Conservation (phyloP, 2,329 filamentous ascomycete species). For the Lecanosticta acicola region DNA sequence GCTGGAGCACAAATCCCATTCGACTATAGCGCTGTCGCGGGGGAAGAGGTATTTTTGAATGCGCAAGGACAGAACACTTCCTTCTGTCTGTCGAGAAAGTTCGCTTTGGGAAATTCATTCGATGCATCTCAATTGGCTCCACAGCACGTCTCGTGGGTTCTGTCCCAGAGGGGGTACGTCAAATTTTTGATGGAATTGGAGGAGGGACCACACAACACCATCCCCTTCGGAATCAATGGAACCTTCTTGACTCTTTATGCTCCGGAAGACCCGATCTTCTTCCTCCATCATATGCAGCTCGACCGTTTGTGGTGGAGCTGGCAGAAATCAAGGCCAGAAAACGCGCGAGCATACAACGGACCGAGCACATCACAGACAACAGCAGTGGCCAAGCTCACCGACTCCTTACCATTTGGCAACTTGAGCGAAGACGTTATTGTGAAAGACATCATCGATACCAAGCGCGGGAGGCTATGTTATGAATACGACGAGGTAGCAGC, state of each 20-base stretch:
- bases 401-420: constrained; percentile 16
- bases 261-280: background rate
- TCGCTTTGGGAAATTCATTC: background rate
- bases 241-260: background rate
- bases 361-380: too few relatives aligned
- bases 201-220: background rate
- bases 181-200: background rate
- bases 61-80: background rate
- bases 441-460: constrained; percentile 19
- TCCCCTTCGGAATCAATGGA: background rate
- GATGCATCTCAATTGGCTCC: background rate
- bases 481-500: too few relatives aligned
- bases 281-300: background rate
- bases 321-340: background rate
- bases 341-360: background rate
- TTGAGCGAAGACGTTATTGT: constrained; percentile 17
- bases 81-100: background rate
- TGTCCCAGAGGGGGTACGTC: too few relatives aligned
- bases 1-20: background rate
- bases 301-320: background rate
- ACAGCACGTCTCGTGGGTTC: too few relatives aligned
- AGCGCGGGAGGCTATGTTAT: constrained; percentile 23
- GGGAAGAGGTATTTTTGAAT: constrained; percentile 11
- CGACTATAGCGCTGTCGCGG: constrained; percentile 15
- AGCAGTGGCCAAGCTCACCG: constrained; percentile 17